Evolutionary conservation across 768 basidiomycete genomes (phyloP).

Genomic region (Kwoniella europaea): DNA sequence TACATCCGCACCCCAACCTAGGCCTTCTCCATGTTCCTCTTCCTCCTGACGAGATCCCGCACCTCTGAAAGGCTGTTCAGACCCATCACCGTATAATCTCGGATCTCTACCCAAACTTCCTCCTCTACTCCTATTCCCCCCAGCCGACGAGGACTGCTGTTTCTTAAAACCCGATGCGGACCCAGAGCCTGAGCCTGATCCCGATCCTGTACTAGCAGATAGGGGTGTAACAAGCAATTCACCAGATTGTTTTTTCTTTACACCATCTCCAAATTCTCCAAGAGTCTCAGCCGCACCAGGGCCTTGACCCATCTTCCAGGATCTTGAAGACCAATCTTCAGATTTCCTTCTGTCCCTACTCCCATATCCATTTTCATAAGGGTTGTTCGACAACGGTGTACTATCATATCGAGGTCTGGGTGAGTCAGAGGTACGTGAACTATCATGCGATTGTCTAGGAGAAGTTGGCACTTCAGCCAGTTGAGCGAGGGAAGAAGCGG

Average conservation of each 20-base stretch:
- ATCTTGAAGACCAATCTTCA: constrained; percentile 46
- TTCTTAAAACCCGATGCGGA: constrained; percentile 7
- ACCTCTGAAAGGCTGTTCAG: not conserved
- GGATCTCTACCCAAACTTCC: constrained; percentile 46
- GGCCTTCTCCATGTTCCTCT: constrained; percentile 11
- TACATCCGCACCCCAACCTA: constrained; percentile 44
- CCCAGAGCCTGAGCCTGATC: too few relatives aligned
- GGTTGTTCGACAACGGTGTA: constrained; percentile 20
- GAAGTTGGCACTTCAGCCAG: constrained; percentile 37
- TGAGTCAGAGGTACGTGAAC: not conserved
- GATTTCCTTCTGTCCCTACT: constrained; percentile 29
- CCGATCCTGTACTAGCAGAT: constrained; percentile 11
- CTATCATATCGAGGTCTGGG: constrained; percentile 27
- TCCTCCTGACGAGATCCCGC: constrained; percentile 10
- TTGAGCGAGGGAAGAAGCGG: constrained; percentile 35
- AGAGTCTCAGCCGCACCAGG: constrained; percentile 44
- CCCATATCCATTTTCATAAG: not conserved
- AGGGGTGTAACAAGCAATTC: constrained; percentile 31
- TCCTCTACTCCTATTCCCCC: constrained; percentile 31
- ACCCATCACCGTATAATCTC: constrained; percentile 35
- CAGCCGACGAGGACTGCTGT: not conserved
- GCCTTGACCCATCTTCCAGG: constrained; percentile 50
- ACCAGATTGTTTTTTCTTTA: constrained; percentile 40
- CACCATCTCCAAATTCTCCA: constrained; percentile 50
- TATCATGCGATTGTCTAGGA: constrained; percentile 4